Base-by-base conservation (phyloP, 2,329 filamentous ascomycete species). In the Dothistroma septosporum region DNA sequence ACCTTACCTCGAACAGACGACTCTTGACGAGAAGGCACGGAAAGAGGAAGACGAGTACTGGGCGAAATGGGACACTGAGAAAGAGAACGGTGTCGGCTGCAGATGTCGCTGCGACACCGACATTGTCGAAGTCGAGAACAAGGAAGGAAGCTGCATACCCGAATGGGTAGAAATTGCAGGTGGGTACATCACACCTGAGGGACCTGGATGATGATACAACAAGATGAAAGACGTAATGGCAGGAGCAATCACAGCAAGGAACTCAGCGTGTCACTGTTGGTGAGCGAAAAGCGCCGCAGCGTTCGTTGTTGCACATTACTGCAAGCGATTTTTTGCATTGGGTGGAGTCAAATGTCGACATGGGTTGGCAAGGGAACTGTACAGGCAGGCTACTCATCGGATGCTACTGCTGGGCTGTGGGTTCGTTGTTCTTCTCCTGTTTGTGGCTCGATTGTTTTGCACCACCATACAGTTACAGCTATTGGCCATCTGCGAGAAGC, bases 101-200 rank as follows among this genome's bases (percentile, higher is more conserved):
- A 87, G 94, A 71, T 99, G 94, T 81, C 88, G 89, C 74, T 99
- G 94, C 76, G 94, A 99, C 73, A 97, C 92, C 4, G 94, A 99
- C 74, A 95, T 97, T 73, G 91, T 93, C 56, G 94, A 99, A 73
- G 92, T 99, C 28, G 94, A 99, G 79, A 92, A 92, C 76, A 99
- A 97, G 77, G 90, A 96, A 74, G 94, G 94, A 63, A 96, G 91
- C 68, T 99, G 94, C 78, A 81, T 97, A 59, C 85, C 91, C 10
- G 92, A 99, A 77, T 99, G 94, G 94, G 94, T 99, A 14, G 91
- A 97, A 62, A 92, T 97, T 69, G 93, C 92, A 53, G 94, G 94
- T 69, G 94, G 94, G 61, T 99, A 92, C 91, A 67, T 75, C 37
- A 75, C 73, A 46, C 72, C 73, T 10, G 62, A 61, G 50, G 68